Conservation (phyloP, 495 filamentous ascomycete genomes). For the Aspergillus biplanus region DNA sequence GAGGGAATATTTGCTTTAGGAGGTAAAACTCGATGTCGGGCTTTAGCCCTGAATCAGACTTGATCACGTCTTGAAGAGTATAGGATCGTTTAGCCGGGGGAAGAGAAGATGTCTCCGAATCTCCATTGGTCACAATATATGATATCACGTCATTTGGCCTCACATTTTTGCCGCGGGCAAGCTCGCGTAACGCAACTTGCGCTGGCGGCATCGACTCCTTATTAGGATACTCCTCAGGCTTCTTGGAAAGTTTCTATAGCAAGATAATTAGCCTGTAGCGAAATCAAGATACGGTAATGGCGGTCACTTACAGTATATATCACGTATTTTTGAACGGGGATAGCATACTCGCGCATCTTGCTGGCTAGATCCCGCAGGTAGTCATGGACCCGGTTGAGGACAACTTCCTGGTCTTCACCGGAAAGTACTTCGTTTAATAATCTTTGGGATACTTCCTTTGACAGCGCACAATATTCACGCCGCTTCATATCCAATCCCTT, state of each 20-base stretch:
- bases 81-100: constrained; percentile 84
- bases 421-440: constrained; percentile 91
- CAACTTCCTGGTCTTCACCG: constrained; percentile 87
- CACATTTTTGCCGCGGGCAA: constrained; percentile 83
- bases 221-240: constrained; percentile 91
- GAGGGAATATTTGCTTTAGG: constrained; percentile 96
- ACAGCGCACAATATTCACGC: constrained; percentile 92
- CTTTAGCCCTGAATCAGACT: constrained; percentile 69
- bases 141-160: constrained; percentile 94
- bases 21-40: constrained; percentile 96
- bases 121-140: constrained; percentile 87
- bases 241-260: constrained; percentile 81
- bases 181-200: constrained; percentile 87
- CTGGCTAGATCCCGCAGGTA: constrained; percentile 79
- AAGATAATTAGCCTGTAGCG: constrained; percentile 18
- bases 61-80: constrained; percentile 81
- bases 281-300: background rate
- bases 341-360: constrained; percentile 77
- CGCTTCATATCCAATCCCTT: constrained; percentile 98
- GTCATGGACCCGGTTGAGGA: constrained; percentile 88
- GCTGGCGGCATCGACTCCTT: constrained; percentile 95
- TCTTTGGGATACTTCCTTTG: constrained; percentile 84
- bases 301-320: constrained; percentile 75
- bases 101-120: constrained; percentile 65
- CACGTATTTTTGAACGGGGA: constrained; percentile 85